phyloP scores from a whole-genome alignment of 2,329 filamentous ascomycete genomes.

The Fusarium sp. region DNA sequence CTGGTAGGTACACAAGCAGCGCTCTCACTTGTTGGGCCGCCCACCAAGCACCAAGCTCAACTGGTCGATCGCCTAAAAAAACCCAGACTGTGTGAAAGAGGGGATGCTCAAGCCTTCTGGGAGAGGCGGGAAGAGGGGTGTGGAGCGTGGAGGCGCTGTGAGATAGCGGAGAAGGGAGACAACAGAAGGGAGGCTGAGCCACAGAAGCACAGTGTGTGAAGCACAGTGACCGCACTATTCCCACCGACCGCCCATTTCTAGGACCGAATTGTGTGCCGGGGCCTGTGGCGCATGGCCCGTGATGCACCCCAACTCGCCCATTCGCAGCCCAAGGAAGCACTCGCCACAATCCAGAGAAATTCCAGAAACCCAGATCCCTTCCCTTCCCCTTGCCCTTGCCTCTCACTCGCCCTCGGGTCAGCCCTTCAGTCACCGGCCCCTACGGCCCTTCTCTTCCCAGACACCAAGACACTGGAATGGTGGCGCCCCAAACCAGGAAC shows the following conservation, averaged over 20 bases:
- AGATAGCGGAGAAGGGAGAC: constrained; percentile 40
- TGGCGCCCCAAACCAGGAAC: constrained; percentile 32
- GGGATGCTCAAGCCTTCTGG: constrained; percentile 30
- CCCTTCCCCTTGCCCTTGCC: constrained; percentile 8
- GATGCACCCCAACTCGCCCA: constrained; percentile 28
- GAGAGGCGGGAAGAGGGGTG: constrained; percentile 10
- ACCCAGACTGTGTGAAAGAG: constrained; percentile 34
- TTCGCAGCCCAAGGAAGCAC: constrained; percentile 31
- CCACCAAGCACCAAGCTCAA: constrained; percentile 43
- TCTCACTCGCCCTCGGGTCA: constrained; percentile 2
- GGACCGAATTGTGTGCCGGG: constrained; percentile 6
- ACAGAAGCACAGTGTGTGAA: constrained; percentile 27
- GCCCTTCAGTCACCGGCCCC: constrained; percentile 18
- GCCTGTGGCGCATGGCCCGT: constrained; percentile 31
- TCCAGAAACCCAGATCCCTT: constrained; percentile 34
- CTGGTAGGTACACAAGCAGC: constrained; percentile 37
- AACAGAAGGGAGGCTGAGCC: constrained; percentile 32
- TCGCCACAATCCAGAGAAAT: constrained; percentile 37
- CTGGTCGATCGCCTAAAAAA: constrained; percentile 41
- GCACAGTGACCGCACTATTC: not conserved
- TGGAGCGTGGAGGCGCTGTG: constrained; percentile 38
- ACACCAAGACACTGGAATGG: constrained; percentile 31
- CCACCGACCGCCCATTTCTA: constrained; percentile 3
- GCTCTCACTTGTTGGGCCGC: constrained; percentile 46
- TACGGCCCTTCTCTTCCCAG: constrained; percentile 17